A percentile compares a stretch with the other conserved stretches of the same genome.
Conservation (phyloP, 495 filamentous ascomycete genomes). For the Hypoxylon cercidicola region DNA sequence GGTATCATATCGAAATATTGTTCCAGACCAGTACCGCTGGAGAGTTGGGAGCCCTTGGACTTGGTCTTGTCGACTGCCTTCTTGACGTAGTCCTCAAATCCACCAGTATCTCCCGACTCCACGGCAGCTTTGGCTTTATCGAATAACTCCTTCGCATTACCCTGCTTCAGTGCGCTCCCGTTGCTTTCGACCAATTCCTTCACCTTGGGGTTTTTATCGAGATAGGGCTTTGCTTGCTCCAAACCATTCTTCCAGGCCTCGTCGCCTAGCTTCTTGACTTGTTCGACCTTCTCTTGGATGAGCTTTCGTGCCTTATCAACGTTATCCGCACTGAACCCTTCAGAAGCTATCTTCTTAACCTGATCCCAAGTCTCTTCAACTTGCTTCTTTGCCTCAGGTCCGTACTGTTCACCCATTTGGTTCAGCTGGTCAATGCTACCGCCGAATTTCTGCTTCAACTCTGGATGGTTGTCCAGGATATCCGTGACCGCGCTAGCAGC, state of each 20-base stretch:
- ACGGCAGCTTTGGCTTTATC: slow-evolving; percentile 64
- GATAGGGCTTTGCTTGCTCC: slow-evolving; percentile 68
- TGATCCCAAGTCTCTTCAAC: slow-evolving; percentile 72
- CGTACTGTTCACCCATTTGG: slow-evolving; percentile 69
- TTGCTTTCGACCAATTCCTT: slow-evolving; percentile 73
- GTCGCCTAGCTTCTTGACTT: slow-evolving; percentile 69
- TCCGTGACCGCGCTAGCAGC: slow-evolving; percentile 65
- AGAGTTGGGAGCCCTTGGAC: slow-evolving; percentile 45
- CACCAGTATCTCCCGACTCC: slow-evolving; percentile 62
- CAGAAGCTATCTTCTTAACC: slow-evolving; percentile 63
- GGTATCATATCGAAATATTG: slow-evolving; percentile 64
- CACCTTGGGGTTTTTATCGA: slow-evolving; percentile 73
- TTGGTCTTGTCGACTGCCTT: slow-evolving; percentile 64
- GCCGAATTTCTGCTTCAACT: slow-evolving; percentile 74
- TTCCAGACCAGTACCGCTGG: slow-evolving; percentile 51
- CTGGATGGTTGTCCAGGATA: slow-evolving; percentile 71
- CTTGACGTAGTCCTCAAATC: slow-evolving; percentile 68
- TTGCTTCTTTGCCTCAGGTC: slow-evolving; percentile 75
- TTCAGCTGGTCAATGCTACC: slow-evolving; percentile 69
- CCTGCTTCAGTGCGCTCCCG: slow-evolving; percentile 66
- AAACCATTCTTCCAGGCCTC: slow-evolving; percentile 71
- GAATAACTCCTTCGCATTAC: slow-evolving; percentile 65
- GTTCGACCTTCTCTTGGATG: slow-evolving; percentile 71
- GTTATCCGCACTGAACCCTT: slow-evolving; percentile 60
- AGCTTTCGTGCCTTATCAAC: slow-evolving; percentile 65